These are phyloP conservation scores for Fusarium algeriense DNA, from an alignment of 2,329 filamentous ascomycete genomes.

Conservation along the genomic window DNA sequence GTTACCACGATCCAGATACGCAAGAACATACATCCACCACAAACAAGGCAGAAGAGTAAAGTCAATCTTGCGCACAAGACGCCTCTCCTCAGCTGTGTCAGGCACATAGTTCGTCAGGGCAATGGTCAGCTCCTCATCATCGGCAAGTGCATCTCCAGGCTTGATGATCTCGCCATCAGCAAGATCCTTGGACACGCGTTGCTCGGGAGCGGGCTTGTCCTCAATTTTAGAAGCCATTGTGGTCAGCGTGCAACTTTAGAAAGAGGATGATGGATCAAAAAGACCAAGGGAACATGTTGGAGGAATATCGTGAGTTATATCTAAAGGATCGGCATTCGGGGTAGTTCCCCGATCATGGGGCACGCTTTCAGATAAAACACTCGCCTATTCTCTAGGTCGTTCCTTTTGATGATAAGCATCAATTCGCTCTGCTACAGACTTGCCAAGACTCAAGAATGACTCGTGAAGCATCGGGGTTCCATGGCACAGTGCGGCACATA, in stretches of 20 bases:
- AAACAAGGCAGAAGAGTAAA: constrained; percentile 63
- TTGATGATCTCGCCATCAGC: background rate
- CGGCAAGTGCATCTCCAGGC: background rate
- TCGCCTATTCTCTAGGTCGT: background rate
- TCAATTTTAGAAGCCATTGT: background rate
- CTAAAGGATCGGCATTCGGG: accelerated
- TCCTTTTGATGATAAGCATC: background rate
- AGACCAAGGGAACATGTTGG: too few relatives aligned
- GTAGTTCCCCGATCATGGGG: background rate
- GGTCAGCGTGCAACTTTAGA: accelerated
- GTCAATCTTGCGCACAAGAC: constrained; percentile 59
- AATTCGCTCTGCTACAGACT: accelerated
- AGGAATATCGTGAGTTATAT: background rate
- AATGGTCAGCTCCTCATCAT: constrained; percentile 9
- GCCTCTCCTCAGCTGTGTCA: constrained; percentile 47
- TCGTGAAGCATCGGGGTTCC: background rate
- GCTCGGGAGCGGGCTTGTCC: accelerated
- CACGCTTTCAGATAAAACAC: accelerated
- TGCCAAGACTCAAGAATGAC: background rate
- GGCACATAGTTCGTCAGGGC: constrained; percentile 20
- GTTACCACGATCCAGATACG: constrained; percentile 48
- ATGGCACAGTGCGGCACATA: background rate
- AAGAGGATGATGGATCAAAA: too few relatives aligned
- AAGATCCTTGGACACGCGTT: background rate
- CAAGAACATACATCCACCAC: constrained; percentile 50